A percentile compares a stretch with the other conserved stretches of the same genome.
phyloP scores from a whole-genome alignment of 2,329 filamentous ascomycete species.

The Sporothrix globosa region DNA sequence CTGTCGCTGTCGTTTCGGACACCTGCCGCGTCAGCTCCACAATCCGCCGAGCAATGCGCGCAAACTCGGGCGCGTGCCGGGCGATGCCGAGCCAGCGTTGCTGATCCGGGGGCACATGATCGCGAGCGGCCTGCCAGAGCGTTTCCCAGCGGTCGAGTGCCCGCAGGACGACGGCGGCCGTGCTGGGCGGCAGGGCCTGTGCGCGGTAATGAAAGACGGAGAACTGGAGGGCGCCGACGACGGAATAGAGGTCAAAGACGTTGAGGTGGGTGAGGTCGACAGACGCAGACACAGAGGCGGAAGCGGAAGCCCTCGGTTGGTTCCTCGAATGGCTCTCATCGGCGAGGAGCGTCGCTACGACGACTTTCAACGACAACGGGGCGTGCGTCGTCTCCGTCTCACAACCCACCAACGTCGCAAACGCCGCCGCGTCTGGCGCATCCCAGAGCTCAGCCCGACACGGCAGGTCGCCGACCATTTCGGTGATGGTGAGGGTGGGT shows the following conservation, averaged over 20 bases:
- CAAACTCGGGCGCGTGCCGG: constrained; percentile 10
- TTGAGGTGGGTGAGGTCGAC: background rate
- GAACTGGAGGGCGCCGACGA: constrained; percentile 11
- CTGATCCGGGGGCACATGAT: background rate
- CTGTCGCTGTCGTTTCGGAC: background rate
- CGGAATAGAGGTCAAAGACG: constrained; percentile 13
- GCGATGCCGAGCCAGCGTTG: constrained; percentile 11
- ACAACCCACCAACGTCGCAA: background rate
- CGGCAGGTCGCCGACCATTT: constrained; percentile 4
- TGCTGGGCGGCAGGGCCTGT: background rate
- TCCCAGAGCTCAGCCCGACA: constrained; percentile 9
- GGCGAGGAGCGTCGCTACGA: background rate
- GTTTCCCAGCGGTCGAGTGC: constrained; percentile 6
- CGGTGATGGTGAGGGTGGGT: background rate
- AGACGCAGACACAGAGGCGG: too few species aligned
- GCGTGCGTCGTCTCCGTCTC: too few species aligned
- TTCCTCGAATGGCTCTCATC: too few species aligned
- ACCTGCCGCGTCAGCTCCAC: background rate
- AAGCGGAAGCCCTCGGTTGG: too few species aligned
- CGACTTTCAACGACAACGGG: too few species aligned
- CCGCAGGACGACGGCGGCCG: background rate
- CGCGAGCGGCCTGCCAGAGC: background rate
- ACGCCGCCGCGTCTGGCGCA: background rate
- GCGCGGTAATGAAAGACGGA: background rate
- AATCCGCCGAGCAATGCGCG: background rate